phyloP scores from a whole-genome alignment of 352 stramenopile species.

The Phytopythium chamaehyphon region DNA sequence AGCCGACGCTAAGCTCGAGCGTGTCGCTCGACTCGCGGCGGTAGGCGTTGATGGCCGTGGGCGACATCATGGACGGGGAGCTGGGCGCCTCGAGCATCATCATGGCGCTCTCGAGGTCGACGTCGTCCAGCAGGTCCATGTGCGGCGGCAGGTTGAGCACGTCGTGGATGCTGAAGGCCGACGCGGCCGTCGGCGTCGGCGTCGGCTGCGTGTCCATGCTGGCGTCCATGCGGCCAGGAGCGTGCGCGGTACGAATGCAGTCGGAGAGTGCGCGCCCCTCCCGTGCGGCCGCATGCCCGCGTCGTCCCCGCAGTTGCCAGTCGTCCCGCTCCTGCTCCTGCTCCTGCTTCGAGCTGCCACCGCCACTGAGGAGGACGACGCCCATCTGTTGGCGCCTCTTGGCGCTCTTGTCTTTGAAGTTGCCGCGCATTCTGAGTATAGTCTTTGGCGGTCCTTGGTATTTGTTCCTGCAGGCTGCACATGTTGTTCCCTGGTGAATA shows the following conservation, averaged over 20 bases:
- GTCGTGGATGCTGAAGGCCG: slow-evolving; percentile 33
- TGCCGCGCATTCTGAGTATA: too few species aligned
- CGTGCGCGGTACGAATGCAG: slow-evolving; percentile 1
- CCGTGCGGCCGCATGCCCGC: slow-evolving; percentile 3
- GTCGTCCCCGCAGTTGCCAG: not conserved
- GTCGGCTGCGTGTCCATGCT: not conserved
- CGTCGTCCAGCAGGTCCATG: slow-evolving; percentile 51
- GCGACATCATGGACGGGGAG: slow-evolving; percentile 7
- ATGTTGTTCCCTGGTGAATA: too few species aligned
- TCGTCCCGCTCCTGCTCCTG: too few species aligned
- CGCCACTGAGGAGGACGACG: slow-evolving; percentile 6
- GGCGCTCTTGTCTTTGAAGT: too few species aligned
- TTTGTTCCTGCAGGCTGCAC: too few species aligned
- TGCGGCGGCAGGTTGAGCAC: slow-evolving; percentile 39
- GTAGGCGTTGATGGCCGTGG: slow-evolving; percentile 12
- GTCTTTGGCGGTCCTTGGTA: too few species aligned
- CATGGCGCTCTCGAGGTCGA: slow-evolving; percentile 65
- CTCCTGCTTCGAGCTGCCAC: too few species aligned
- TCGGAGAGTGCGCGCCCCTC: slow-evolving; percentile 1
- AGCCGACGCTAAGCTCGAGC: slow-evolving; percentile 39
- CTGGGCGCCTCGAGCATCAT: slow-evolving; percentile 45
- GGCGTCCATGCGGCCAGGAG: slow-evolving; percentile 5
- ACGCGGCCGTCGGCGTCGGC: slow-evolving; percentile 3
- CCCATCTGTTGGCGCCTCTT: not conserved
- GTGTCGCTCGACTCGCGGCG: slow-evolving; percentile 32